A percentile compares a stretch with the other conserved stretches of the same genome.
phyloP scores from a whole-genome alignment of 768 basidiomycete genomes.

The Butyriboletus loyo region DNA sequence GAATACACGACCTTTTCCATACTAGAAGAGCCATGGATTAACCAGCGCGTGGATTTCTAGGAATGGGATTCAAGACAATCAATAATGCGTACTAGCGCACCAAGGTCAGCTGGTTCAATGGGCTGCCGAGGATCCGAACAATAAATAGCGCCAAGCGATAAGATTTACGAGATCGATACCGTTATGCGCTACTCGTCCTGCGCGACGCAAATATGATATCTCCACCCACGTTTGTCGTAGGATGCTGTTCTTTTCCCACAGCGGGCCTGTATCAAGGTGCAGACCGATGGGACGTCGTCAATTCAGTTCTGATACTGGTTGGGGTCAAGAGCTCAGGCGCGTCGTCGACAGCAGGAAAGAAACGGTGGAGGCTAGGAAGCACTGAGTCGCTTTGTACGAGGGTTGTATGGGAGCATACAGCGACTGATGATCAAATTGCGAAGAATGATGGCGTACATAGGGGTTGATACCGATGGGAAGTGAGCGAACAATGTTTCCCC shows the following conservation, averaged over 20 bases:
- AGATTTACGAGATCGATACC: conserved; percentile 2
- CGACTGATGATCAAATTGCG: neutral
- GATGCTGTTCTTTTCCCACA: conserved; percentile 10
- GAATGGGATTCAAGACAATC: neutral
- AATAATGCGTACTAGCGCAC: neutral
- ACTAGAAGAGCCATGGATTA: neutral
- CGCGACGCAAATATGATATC: neutral
- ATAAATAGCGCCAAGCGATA: conserved; percentile 2
- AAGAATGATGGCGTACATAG: neutral
- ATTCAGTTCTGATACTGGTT: neutral
- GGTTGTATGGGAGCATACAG: neutral
- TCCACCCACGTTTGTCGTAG: conserved; percentile 13
- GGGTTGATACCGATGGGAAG: neutral
- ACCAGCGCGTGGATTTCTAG: neutral
- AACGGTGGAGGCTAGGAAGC: neutral
- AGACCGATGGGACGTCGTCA: neutral
- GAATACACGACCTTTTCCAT: neutral
- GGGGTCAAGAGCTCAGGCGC: neutral
- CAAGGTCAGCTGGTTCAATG: neutral
- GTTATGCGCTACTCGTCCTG: neutral
- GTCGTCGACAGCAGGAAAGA: neutral
- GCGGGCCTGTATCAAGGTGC: neutral
- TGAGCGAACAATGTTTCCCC: neutral
- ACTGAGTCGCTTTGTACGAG: no score
- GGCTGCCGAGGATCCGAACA: neutral